A percentile compares a stretch with the other conserved stretches of the same genome.
Evolutionary conservation across 805 yeast genomes (phyloP).

Genomic region (Ogataea pilisensis): DNA sequence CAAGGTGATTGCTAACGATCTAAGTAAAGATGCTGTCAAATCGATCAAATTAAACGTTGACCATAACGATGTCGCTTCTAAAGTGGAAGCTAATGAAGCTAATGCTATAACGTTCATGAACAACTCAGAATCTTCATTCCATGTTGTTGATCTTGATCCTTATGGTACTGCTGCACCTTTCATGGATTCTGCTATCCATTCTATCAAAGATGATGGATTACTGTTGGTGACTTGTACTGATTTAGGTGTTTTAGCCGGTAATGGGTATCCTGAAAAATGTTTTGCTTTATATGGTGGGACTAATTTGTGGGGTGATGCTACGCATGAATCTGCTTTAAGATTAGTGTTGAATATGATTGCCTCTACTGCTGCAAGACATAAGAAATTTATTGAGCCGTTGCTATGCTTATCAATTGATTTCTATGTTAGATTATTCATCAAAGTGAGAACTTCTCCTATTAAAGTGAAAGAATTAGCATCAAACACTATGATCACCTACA

Average conservation of each 20-base stretch:
- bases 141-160: slow-evolving; percentile 92
- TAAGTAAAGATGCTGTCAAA: slow-evolving; percentile 79
- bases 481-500: slow-evolving; percentile 74
- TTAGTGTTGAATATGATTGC: slow-evolving; percentile 74
- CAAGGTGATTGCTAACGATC: slow-evolving; percentile 82
- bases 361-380: slow-evolving; percentile 84
- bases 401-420: slow-evolving; percentile 85
- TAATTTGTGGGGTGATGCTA: slow-evolving; percentile 77
- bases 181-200: slow-evolving; percentile 84
- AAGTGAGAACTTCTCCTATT: slow-evolving; percentile 73
- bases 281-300: slow-evolving; percentile 93
- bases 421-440: slow-evolving; percentile 81
- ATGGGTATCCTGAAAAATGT: slow-evolving; percentile 95
- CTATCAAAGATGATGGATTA: slow-evolving; percentile 79
- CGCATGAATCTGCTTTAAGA: slow-evolving; percentile 91
- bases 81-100: slow-evolving; percentile 67
- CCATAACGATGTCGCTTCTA: slow-evolving; percentile 54
- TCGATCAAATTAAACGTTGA: slow-evolving; percentile 69
- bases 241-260: slow-evolving; percentile 91
- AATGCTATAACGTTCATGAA: slow-evolving; percentile 91
- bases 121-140: slow-evolving; percentile 50
- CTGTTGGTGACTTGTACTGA: slow-evolving; percentile 94
- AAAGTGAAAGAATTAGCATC: slow-evolving; percentile 77
- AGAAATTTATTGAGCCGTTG: slow-evolving; percentile 81
- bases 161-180: slow-evolving; percentile 98